Conservation (phyloP, 192 early-diverging fungal genomes). For the Entomortierella chlamydospora region DNA sequence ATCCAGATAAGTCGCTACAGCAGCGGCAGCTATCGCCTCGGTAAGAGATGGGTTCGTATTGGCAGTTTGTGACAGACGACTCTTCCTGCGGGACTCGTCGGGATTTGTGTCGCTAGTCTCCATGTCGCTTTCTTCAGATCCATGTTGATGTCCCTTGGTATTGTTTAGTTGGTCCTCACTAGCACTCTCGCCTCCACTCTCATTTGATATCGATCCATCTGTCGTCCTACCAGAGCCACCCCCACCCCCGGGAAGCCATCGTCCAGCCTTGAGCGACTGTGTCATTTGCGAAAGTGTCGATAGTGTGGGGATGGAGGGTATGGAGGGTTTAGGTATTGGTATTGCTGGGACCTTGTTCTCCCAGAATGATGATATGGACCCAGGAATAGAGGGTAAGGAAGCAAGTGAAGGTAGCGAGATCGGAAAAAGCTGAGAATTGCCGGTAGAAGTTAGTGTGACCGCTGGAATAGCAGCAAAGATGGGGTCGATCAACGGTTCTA, state of each 20-base stretch:
- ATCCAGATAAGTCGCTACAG: slow-evolving; percentile 36
- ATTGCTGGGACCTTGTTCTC: slow-evolving; percentile 35
- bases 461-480: slow-evolving; percentile 63
- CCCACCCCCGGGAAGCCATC: slow-evolving; percentile 17
- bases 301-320: slow-evolving; percentile 23
- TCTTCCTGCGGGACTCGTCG: background rate
- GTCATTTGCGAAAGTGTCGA: slow-evolving; percentile 44
- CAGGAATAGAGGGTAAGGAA: slow-evolving; percentile 29
- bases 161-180: background rate
- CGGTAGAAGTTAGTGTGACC: slow-evolving; percentile 55
- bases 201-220: background rate
- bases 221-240: background rate
- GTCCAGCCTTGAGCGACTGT: slow-evolving; percentile 34
- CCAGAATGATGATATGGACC: slow-evolving; percentile 36
- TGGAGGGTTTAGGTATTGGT: too few species aligned
- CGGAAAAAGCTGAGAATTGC: slow-evolving; percentile 31
- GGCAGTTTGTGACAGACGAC: background rate
- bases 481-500: slow-evolving; percentile 71
- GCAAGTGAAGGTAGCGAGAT: slow-evolving; percentile 36
- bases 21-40: slow-evolving; percentile 37
- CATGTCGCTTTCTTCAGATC: background rate
- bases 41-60: background rate
- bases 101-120: background rate
- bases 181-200: slow-evolving; percentile 1
- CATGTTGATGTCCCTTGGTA: background rate